These are phyloP conservation scores for Candolleomyces eurysporus DNA, from an alignment of 768 basidiomycete genomes.

Conservation along the genomic window DNA sequence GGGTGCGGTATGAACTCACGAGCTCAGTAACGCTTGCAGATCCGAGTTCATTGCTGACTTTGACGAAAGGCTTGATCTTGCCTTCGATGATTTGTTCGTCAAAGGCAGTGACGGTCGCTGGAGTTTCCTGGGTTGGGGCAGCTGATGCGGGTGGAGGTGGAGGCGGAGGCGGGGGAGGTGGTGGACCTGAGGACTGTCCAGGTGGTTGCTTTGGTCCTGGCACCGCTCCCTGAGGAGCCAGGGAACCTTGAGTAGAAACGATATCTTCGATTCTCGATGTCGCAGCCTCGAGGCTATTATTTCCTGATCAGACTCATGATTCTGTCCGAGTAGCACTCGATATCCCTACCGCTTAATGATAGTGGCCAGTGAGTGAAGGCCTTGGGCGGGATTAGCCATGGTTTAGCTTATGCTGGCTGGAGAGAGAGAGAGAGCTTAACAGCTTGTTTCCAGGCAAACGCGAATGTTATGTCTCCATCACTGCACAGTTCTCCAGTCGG, in stretches of 20 bases:
- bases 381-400: constrained; percentile 35
- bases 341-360: constrained; percentile 73
- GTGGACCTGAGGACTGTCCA: constrained; percentile 19
- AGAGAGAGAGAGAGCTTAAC: background rate
- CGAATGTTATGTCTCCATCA: background rate
- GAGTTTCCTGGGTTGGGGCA: constrained; percentile 35
- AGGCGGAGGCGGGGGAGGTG: constrained; percentile 27
- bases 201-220: constrained; percentile 5
- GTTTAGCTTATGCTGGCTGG: constrained; percentile 11
- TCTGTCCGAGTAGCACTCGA: constrained; percentile 2
- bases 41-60: constrained; percentile 70
- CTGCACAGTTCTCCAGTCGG: background rate
- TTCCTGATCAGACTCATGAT: constrained; percentile 15
- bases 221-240: constrained; percentile 12
- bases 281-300: constrained; percentile 82
- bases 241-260: constrained; percentile 44
- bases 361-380: constrained; percentile 74
- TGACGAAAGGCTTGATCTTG: constrained; percentile 71
- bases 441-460: background rate
- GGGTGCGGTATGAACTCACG: constrained; percentile 42
- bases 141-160: constrained; percentile 36
- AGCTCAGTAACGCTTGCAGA: constrained; percentile 71
- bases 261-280: constrained; percentile 93
- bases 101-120: constrained; percentile 68
- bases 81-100: constrained; percentile 71